Conservation (phyloP, 331 rosid species). For the Prunus yedoensis region DNA sequence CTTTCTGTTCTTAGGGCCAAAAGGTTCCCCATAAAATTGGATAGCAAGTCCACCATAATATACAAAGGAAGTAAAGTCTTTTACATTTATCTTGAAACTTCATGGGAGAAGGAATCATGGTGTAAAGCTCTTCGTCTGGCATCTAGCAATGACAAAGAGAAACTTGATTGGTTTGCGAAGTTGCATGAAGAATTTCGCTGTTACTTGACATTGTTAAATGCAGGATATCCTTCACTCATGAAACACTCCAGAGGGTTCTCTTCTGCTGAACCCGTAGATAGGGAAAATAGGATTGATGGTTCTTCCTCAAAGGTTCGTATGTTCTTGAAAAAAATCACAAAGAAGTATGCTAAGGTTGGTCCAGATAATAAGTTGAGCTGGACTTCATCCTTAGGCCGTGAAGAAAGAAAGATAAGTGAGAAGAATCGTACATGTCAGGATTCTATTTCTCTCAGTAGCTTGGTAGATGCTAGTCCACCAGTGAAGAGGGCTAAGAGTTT, state of each 20-base stretch:
- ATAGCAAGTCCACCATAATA: constrained; percentile 50
- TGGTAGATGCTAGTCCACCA: constrained; percentile 39
- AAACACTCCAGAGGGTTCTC: constrained; percentile 52
- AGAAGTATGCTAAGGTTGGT: constrained; percentile 59
- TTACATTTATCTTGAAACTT: constrained; percentile 74
- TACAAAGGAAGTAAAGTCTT: constrained; percentile 68
- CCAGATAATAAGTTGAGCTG: constrained; percentile 53
- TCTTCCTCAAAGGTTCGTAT: constrained; percentile 75
- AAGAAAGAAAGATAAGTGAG: constrained; percentile 58
- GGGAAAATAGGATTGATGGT: constrained; percentile 53
- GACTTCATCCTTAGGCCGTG: constrained; percentile 51
- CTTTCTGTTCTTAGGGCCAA: constrained; percentile 62
- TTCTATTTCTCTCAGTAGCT: constrained; percentile 44
- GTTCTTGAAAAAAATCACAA: constrained; percentile 66
- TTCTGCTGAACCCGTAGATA: constrained; percentile 55
- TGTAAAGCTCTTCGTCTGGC: constrained; percentile 89
- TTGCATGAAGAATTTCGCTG: constrained; percentile 64
- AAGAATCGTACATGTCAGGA: constrained; percentile 49
- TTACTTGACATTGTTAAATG: constrained; percentile 62
- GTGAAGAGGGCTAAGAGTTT: constrained; percentile 36
- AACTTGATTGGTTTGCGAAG: constrained; percentile 49
- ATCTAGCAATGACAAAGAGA: constrained; percentile 54
- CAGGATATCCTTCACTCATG: constrained; percentile 65
- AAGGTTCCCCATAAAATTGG: constrained; percentile 80
- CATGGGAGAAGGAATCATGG: constrained; percentile 96